Evolutionary conservation across 2,329 filamentous ascomycete species (phyloP).

Genomic region (Nemania abortiva): DNA sequence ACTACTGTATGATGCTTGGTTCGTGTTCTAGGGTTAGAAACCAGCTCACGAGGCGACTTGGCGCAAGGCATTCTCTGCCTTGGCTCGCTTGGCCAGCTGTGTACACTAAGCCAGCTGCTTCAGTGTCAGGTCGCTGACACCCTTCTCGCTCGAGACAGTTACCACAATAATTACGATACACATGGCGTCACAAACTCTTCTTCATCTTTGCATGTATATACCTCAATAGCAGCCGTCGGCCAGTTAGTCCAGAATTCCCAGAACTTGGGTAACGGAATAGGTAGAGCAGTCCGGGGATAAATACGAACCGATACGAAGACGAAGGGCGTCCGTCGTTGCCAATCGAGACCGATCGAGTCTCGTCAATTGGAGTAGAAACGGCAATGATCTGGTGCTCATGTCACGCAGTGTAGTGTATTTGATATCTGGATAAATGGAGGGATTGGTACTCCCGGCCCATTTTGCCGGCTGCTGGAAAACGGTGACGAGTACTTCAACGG

Average conservation of each 20-base stretch:
- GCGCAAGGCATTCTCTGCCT: conserved; percentile 36
- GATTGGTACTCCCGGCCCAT: conserved; percentile 33
- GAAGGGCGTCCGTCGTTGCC: conserved; percentile 7
- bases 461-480: conserved; percentile 36
- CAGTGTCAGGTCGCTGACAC: conserved; percentile 8
- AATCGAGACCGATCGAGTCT: conserved; percentile 27
- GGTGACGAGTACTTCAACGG: conserved; percentile 22
- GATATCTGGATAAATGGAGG: conserved; percentile 40
- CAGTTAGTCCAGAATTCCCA: neutral
- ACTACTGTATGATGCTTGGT: conserved; percentile 14
- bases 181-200: neutral
- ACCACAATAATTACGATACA: neutral
- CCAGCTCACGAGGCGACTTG: conserved; percentile 28
- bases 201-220: neutral
- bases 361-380: conserved; percentile 29
- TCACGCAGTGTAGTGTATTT: conserved; percentile 32
- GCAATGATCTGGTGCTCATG: conserved; percentile 27
- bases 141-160: no score
- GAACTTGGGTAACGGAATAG: neutral
- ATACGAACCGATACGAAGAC: neutral
- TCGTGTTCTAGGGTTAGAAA: conserved; percentile 17
- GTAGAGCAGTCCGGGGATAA: neutral
- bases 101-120: conserved; percentile 14
- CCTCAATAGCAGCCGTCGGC: no score
- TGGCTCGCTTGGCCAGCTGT: conserved; percentile 30